Percentiles rank a stretch among this genome's conserved stretches.
Evolutionary conservation across 768 basidiomycete species (phyloP).

Genomic region (Mycena belliarum): DNA sequence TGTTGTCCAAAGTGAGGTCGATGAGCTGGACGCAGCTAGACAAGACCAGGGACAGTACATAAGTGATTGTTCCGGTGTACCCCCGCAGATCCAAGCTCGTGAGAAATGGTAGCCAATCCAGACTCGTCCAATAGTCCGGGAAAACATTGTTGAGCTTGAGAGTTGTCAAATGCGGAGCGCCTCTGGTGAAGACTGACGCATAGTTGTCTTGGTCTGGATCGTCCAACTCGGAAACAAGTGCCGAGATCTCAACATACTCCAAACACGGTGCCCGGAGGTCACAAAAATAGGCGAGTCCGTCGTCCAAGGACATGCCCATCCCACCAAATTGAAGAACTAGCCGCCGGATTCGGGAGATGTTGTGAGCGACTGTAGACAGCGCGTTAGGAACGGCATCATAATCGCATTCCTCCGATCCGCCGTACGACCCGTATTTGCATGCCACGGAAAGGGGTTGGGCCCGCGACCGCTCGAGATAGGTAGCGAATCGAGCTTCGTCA

Average conservation of each 20-base stretch:
- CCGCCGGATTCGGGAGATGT: conserved; percentile 2
- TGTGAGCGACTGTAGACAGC: not conserved
- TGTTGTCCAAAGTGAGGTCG: conserved; percentile 1
- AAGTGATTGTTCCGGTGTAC: not conserved
- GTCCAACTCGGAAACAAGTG: not conserved
- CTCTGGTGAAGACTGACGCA: not conserved
- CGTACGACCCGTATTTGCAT: not conserved
- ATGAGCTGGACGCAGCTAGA: not conserved
- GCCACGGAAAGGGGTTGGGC: not conserved
- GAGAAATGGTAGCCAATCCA: not conserved
- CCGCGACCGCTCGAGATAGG: conserved; percentile 3
- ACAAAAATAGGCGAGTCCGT: not conserved
- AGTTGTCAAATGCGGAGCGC: conserved; percentile 2
- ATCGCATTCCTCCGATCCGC: not conserved
- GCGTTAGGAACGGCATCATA: not conserved
- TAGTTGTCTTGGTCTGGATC: not conserved
- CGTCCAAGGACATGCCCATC: not conserved
- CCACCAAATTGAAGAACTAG: conserved; percentile 4
- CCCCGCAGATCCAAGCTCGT: conserved; percentile 1
- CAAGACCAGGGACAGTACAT: not conserved
- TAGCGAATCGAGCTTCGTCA: conserved; percentile 1
- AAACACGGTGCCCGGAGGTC: not conserved
- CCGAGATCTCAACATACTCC: conserved; percentile 3
- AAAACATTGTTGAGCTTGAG: not conserved
- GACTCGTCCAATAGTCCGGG: not conserved